These are phyloP conservation scores for Podila clonocystis DNA, from an alignment of 192 early-diverging fungal species.

Conservation along the genomic window DNA sequence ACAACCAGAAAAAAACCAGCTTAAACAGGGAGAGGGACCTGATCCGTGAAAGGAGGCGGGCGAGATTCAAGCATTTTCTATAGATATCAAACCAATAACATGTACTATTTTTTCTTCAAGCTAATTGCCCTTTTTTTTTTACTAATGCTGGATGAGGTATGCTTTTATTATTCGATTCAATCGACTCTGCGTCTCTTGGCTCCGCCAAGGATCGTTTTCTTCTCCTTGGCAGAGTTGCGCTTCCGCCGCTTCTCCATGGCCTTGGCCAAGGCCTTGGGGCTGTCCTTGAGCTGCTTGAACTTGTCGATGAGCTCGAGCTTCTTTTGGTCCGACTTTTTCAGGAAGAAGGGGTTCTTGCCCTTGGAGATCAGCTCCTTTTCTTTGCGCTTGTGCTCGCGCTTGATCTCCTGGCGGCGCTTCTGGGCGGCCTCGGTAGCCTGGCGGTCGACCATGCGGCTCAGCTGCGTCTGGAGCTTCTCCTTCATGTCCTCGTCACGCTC, in stretches of 20 bases:
- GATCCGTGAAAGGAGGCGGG: no score
- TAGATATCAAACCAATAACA: no score
- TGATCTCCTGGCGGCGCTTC: slow-evolving; percentile 67
- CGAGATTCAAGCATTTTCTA: no score
- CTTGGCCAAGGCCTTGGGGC: slow-evolving; percentile 80
- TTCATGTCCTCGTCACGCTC: slow-evolving; percentile 71
- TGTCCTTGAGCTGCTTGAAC: slow-evolving; percentile 73
- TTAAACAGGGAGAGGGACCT: no score
- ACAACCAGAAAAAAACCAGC: no score
- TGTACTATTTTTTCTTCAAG: no score
- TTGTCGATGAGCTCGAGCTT: slow-evolving; percentile 88
- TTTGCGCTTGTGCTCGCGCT: slow-evolving; percentile 80
- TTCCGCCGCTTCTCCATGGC: slow-evolving; percentile 94
- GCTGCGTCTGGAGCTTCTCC: slow-evolving; percentile 64
- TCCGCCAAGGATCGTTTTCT: slow-evolving; percentile 68
- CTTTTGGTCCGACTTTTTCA: slow-evolving; percentile 88
- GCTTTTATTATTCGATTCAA: slow-evolving; percentile 4
- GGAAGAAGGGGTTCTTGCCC: slow-evolving; percentile 95
- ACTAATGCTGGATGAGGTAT: no score
- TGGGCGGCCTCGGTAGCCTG: slow-evolving; percentile 57
- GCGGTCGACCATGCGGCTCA: slow-evolving; percentile 72
- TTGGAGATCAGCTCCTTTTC: slow-evolving; percentile 83
- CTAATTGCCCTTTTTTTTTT: no score
- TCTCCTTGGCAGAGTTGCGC: slow-evolving; percentile 90
- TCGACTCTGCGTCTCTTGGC: slow-evolving; percentile 47